A percentile compares a stretch with the other conserved stretches of the same genome.
These are phyloP conservation scores for Aureobasidium sp. DNA, from an alignment of 2,329 filamentous ascomycete species.

Conservation along the genomic window DNA sequence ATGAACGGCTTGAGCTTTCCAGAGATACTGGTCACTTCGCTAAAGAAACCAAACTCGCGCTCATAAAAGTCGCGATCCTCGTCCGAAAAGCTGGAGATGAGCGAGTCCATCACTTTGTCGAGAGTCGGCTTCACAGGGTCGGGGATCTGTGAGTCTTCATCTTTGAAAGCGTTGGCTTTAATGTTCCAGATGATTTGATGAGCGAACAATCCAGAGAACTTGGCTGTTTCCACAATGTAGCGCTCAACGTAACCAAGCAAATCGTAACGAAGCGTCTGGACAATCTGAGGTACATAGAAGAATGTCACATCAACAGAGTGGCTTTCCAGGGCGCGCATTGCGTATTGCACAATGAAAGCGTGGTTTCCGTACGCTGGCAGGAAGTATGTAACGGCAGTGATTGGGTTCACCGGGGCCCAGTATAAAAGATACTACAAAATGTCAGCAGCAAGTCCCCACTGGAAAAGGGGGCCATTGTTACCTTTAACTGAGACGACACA, in stretches of 20 bases:
- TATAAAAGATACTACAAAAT: conserved; percentile 70
- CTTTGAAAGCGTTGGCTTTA: conserved; percentile 98
- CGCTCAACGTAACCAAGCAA: conserved; percentile 87
- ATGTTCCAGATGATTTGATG: conserved; percentile 99
- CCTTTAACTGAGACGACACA: conserved; percentile 77
- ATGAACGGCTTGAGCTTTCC: conserved; percentile 93
- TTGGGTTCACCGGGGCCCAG: conserved; percentile 87
- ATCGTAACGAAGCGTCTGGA: conserved; percentile 91
- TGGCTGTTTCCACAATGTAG: conserved; percentile 93
- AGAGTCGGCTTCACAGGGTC: conserved; percentile 90
- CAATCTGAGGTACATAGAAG: conserved; percentile 97
- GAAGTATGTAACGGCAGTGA: conserved; percentile 90
- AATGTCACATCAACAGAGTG: conserved; percentile 97
- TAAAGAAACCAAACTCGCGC: conserved; percentile 95
- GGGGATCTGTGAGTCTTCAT: conserved; percentile 85
- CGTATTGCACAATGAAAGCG: conserved; percentile 90
- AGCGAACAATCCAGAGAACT: conserved; percentile 95
- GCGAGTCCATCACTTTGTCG: conserved; percentile 77
- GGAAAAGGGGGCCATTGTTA: no score
- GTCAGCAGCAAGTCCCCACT: no score
- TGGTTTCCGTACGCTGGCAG: conserved; percentile 85
- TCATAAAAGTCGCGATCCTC: conserved; percentile 84
- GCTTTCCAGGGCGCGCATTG: conserved; percentile 87
- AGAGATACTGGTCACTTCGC: conserved; percentile 90
- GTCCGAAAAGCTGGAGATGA: conserved; percentile 73